A percentile compares a stretch with the other conserved stretches of the same genome.
These are phyloP conservation scores for Closterium sp. DNA, from an alignment of 139 green algal genomes.

Conservation along the genomic window DNA sequence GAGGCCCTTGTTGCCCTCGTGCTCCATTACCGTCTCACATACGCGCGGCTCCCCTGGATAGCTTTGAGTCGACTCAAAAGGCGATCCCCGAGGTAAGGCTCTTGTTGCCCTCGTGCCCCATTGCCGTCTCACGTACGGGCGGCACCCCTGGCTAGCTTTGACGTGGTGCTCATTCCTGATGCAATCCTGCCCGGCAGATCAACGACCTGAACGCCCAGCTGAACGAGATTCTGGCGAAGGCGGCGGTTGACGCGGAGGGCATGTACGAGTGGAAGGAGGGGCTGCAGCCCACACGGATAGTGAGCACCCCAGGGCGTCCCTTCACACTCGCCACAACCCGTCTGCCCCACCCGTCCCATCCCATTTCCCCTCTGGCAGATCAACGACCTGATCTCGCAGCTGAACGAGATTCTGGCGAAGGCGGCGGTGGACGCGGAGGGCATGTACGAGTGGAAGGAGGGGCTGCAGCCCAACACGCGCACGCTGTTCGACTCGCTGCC, in stretches of 20 bases:
- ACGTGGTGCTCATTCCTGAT: not conserved
- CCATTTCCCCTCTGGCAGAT: not conserved
- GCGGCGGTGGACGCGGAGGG: slow-evolving; percentile 31
- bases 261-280: slow-evolving; percentile 34
- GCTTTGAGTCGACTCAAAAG: too few relatives aligned
- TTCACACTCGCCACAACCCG: too few relatives aligned
- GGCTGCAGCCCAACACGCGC: slow-evolving; percentile 11
- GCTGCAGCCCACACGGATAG: not conserved
- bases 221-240: slow-evolving; percentile 49
- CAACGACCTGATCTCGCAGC: slow-evolving; percentile 48
- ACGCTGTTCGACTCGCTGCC: slow-evolving; percentile 57
- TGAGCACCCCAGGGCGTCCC: not conserved
- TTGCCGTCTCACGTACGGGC: too few relatives aligned
- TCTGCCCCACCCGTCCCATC: too few relatives aligned
- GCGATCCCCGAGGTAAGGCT: not conserved
- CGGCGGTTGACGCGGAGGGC: slow-evolving; percentile 14
- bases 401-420: slow-evolving; percentile 52
- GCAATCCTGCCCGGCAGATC: slow-evolving; percentile 30
- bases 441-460: slow-evolving; percentile 29
- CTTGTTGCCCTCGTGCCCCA: too few relatives aligned
- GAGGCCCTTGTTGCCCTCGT: not conserved
- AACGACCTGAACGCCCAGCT: slow-evolving; percentile 49
- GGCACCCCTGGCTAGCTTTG: too few relatives aligned
- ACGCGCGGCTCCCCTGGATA: too few relatives aligned
- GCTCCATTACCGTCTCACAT: too few relatives aligned